A percentile compares a stretch with the other conserved stretches of the same genome.
phyloP scores from a whole-genome alignment of 129 eudicot genomes.

The Solidago caesia region DNA sequence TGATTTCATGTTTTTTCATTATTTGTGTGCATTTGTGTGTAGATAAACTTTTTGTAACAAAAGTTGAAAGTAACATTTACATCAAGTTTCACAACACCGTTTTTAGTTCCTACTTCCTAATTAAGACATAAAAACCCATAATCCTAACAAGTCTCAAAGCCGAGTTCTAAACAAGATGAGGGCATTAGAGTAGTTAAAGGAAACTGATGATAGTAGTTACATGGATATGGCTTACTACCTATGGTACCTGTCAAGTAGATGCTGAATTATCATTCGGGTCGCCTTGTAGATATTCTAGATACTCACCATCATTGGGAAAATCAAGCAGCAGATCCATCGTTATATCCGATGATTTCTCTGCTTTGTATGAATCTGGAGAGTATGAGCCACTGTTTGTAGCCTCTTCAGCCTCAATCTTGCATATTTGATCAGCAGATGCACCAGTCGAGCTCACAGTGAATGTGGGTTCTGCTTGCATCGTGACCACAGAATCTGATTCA shows the following conservation, averaged over 20 bases:
- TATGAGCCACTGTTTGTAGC: conserved; percentile 34
- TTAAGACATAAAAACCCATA: conserved; percentile 19
- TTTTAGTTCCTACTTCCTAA: conserved; percentile 29
- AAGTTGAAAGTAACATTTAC: conserved; percentile 32
- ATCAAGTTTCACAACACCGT: conserved; percentile 26
- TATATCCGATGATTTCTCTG: conserved; percentile 52
- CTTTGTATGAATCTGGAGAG: conserved; percentile 44
- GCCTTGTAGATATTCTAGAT: conserved; percentile 44
- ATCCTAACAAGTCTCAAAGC: conserved; percentile 30
- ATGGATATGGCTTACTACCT: neutral
- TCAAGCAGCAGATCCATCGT: conserved; percentile 62
- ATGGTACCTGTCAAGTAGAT: conserved; percentile 29
- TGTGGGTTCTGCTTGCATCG: conserved; percentile 38
- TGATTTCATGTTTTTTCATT: conserved; percentile 32
- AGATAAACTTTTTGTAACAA: conserved; percentile 27
- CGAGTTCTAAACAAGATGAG: conserved; percentile 14
- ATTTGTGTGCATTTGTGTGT: conserved; percentile 47
- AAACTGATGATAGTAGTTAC: neutral
- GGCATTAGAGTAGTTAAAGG: conserved; percentile 26
- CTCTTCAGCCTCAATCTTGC: conserved; percentile 32
- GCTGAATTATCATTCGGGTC: conserved; percentile 26
- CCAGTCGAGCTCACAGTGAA: conserved; percentile 25
- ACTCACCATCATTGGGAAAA: conserved; percentile 50
- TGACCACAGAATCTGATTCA: conserved; percentile 48
- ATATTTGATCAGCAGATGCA: conserved; percentile 30